Evolutionary conservation across 1,284 basidiomycete genomes (phyloP).

Genomic region (Bjerkandera adusta): DNA sequence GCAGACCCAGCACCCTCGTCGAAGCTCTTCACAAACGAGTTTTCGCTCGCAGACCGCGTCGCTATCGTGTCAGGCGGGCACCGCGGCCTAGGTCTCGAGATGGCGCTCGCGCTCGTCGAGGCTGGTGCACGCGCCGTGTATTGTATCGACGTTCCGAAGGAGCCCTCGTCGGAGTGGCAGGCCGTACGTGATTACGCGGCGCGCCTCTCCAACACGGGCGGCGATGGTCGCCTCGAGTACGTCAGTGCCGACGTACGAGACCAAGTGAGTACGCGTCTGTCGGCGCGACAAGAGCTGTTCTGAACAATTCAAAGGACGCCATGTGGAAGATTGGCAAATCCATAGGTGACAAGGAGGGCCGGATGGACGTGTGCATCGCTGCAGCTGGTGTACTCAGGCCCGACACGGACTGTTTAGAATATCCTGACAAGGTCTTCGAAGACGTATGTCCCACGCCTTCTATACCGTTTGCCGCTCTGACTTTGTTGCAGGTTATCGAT

Average conservation of each 20-base stretch:
- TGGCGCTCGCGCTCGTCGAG: constrained; percentile 76
- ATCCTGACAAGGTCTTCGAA: constrained; percentile 67
- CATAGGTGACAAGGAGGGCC: constrained; percentile 60
- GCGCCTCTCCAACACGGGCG: constrained; percentile 36
- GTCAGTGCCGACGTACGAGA: constrained; percentile 61
- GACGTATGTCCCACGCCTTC: constrained; percentile 40
- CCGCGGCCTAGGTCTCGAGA: constrained; percentile 80
- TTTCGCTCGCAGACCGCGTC: constrained; percentile 69
- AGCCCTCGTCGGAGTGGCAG: constrained; percentile 67
- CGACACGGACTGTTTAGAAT: constrained; percentile 44
- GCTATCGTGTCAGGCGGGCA: constrained; percentile 78
- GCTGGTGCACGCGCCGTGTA: constrained; percentile 75
- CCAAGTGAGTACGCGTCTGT: constrained; percentile 31
- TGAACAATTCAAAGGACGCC: no score
- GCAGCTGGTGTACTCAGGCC: constrained; percentile 74
- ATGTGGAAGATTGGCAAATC: constrained; percentile 54
- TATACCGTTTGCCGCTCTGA: neutral
- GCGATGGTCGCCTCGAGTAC: constrained; percentile 59
- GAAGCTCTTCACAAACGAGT: constrained; percentile 61
- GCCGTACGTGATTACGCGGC: constrained; percentile 52
- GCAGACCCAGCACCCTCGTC: constrained; percentile 16
- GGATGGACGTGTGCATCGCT: constrained; percentile 74
- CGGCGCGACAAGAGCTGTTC: neutral
- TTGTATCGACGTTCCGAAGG: constrained; percentile 68
- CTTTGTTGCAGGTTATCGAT: constrained; percentile 50